Percentiles rank a stretch among this genome's conserved stretches.
Evolutionary conservation across 306 rosid species (phyloP).

Genomic region (Sindora glabra): DNA sequence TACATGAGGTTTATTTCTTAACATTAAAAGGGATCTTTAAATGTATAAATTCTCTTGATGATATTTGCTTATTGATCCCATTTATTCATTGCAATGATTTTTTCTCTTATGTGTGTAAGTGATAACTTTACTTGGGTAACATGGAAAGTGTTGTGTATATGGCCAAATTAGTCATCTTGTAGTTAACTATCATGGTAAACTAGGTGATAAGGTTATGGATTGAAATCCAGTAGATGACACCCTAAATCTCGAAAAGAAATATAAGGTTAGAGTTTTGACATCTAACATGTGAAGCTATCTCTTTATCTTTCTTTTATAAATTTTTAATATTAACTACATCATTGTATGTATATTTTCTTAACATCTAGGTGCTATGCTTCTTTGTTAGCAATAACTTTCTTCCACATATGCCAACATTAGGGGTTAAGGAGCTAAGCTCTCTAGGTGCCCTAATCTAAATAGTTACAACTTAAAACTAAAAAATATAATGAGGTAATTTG

Average conservation of each 20-base stretch:
- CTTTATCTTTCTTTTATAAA: constrained; percentile 11
- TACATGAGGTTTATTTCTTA: constrained; percentile 91
- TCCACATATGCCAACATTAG: constrained; percentile 95
- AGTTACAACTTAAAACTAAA: constrained; percentile 8
- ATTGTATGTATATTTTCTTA: constrained; percentile 52
- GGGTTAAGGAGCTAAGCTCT: constrained; percentile 79
- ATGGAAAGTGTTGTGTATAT: constrained; percentile 75
- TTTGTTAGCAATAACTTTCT: constrained; percentile 93
- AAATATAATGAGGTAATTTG: constrained; percentile 7
- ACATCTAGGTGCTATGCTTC: constrained; percentile 84
- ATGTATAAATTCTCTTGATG: constrained; percentile 9
- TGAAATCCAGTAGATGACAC: constrained; percentile 62
- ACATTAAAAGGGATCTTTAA: constrained; percentile 80
- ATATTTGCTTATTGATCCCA: constrained; percentile 18
- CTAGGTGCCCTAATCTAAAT: constrained; percentile 8
- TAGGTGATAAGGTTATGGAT: constrained; percentile 41
- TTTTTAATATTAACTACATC: constrained; percentile 13
- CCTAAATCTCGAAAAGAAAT: constrained; percentile 85
- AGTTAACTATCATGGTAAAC: constrained; percentile 75
- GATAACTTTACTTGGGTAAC: constrained; percentile 76
- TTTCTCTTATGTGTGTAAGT: constrained; percentile 40
- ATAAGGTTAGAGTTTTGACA: constrained; percentile 59
- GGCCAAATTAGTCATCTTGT: constrained; percentile 95
- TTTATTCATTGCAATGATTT: constrained; percentile 21
- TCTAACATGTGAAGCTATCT: constrained; percentile 4